Evolutionary conservation across 192 early-diverging fungal genomes (phyloP).

Genomic region (Coemansia sp.): DNA sequence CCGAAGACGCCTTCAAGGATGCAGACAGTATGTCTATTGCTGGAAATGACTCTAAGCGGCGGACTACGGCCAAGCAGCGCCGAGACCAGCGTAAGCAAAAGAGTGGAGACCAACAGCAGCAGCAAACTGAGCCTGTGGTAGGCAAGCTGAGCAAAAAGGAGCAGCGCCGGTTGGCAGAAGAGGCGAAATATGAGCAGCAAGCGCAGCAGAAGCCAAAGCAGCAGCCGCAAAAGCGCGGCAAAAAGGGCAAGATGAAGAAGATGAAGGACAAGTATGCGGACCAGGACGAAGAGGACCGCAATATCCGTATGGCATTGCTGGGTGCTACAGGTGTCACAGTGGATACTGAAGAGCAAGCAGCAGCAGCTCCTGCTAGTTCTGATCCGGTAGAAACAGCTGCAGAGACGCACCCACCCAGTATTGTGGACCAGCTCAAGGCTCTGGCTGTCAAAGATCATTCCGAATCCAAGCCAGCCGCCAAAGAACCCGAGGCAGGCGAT

Average conservation of each 20-base stretch:
- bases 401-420: constrained; percentile 10
- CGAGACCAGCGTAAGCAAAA: constrained; percentile 71
- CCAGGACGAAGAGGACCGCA: constrained; percentile 85
- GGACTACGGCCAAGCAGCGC: constrained; percentile 81
- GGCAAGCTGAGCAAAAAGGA: constrained; percentile 43
- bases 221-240: constrained; percentile 67
- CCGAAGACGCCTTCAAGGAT: constrained; percentile 24
- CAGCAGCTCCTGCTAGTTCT: neutral
- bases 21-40: neutral
- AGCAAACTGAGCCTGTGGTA: neutral
- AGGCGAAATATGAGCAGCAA: constrained; percentile 31
- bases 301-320: constrained; percentile 76
- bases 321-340: constrained; percentile 58
- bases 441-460: neutral
- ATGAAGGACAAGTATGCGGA: constrained; percentile 92
- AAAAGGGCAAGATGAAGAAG: constrained; percentile 86
- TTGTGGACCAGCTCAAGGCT: constrained; percentile 26
- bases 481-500: neutral
- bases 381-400: neutral
- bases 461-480: neutral
- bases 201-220: constrained; percentile 26
- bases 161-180: constrained; percentile 25
- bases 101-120: too few species aligned
- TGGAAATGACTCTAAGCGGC: constrained; percentile 20
- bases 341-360: constrained; percentile 26